These are phyloP conservation scores for Lunularia cruciata DNA, from an alignment of 225 moss, liverwort and hornwort species.

Conservation along the genomic window DNA sequence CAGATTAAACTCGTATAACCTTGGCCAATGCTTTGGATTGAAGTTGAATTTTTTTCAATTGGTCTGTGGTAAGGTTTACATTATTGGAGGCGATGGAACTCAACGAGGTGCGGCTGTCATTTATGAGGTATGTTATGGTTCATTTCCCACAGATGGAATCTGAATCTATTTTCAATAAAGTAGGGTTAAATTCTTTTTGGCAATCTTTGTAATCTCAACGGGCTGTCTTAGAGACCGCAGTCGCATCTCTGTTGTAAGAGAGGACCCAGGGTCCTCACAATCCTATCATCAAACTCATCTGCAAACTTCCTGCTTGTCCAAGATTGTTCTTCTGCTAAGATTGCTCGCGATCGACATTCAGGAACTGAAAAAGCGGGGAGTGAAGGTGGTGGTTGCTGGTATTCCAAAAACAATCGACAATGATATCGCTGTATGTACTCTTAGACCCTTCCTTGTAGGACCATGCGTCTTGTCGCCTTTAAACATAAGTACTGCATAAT, in stretches of 20 bases:
- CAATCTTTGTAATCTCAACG: no score
- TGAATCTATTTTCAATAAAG: no score
- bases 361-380: conserved; percentile 50
- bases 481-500: no score
- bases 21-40: not conserved
- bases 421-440: conserved; percentile 55
- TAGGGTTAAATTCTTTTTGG: no score
- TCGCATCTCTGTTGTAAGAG: no score
- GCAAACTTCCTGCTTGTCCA: no score
- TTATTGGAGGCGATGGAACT: conserved; percentile 73
- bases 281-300: no score
- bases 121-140: conserved; percentile 36
- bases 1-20: no score
- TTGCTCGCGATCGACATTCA: conserved; percentile 16
- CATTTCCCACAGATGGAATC: no score
- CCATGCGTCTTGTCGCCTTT: not conserved
- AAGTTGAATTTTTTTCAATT: not conserved
- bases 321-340: no score
- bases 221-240: no score
- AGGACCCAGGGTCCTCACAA: no score
- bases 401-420: conserved; percentile 74
- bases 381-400: conserved; percentile 62
- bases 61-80: conserved; percentile 44
- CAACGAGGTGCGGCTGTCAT: conserved; percentile 58
- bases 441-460: not conserved